These are phyloP conservation scores for Coccinonectria pachysandricola DNA, from an alignment of 2,329 filamentous ascomycete species.

Conservation along the genomic window DNA sequence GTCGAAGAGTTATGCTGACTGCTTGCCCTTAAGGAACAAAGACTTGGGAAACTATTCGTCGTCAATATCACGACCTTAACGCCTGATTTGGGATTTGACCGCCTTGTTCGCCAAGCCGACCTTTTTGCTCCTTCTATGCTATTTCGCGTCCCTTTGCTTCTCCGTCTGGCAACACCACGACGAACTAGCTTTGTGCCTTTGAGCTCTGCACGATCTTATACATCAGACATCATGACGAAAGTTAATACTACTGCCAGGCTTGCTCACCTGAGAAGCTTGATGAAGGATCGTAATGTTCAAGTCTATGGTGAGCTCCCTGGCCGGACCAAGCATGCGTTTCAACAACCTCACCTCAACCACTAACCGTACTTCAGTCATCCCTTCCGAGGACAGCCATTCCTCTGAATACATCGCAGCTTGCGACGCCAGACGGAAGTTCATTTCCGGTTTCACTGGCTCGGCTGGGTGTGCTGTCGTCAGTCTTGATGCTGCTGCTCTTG, in stretches of 20 bases:
- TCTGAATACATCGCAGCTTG: slow-evolving; percentile 98
- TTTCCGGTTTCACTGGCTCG: slow-evolving; percentile 90
- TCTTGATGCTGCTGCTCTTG: slow-evolving; percentile 73
- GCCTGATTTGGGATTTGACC: too few species aligned
- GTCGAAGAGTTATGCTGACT: too few species aligned
- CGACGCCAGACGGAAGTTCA: slow-evolving; percentile 82
- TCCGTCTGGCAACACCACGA: slow-evolving; percentile 12
- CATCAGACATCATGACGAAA: slow-evolving; percentile 26
- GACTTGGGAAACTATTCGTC: too few species aligned
- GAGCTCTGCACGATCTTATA: too few species aligned
- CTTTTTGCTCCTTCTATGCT: too few species aligned
- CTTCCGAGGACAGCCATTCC: slow-evolving; percentile 93
- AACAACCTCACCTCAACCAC: neutral
- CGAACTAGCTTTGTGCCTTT: too few species aligned
- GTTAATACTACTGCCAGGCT: slow-evolving; percentile 73
- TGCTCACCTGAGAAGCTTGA: slow-evolving; percentile 66
- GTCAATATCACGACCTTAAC: too few species aligned
- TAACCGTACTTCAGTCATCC: too few species aligned
- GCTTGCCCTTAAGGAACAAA: too few species aligned
- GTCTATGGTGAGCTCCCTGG: slow-evolving; percentile 65
- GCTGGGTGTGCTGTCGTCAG: slow-evolving; percentile 89
- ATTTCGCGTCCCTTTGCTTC: slow-evolving; percentile 11
- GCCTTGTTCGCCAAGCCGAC: too few species aligned
- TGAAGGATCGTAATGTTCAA: slow-evolving; percentile 79
- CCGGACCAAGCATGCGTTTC: neutral